A percentile compares a stretch with the other conserved stretches of the same genome.
Evolutionary conservation across 1,284 basidiomycete genomes (phyloP).

Genomic region (Cryptococcus hybrid): DNA sequence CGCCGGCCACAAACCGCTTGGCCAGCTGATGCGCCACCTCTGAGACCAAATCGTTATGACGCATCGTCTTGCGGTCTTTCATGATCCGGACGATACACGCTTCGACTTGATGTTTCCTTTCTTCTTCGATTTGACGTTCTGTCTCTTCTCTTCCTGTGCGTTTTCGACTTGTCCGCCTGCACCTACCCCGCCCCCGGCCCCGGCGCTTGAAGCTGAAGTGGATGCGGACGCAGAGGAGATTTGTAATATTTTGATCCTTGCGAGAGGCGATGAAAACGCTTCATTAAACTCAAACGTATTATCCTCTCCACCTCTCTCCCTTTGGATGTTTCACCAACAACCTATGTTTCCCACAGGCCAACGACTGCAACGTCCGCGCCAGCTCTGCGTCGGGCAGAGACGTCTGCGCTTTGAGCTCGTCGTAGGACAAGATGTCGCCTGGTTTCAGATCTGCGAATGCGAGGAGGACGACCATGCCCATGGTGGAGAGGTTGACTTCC

Average conservation of each 20-base stretch:
- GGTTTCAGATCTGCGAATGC: slow-evolving; percentile 75
- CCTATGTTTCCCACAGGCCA: slow-evolving; percentile 97
- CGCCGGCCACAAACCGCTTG: slow-evolving; percentile 80
- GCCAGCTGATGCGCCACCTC: slow-evolving; percentile 87
- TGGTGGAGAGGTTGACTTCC: slow-evolving; percentile 91
- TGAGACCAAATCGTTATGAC: slow-evolving; percentile 84
- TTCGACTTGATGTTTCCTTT: slow-evolving; percentile 85
- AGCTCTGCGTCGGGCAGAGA: slow-evolving; percentile 74
- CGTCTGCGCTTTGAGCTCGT: slow-evolving; percentile 62
- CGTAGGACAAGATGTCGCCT: slow-evolving; percentile 59
- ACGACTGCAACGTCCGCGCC: slow-evolving; percentile 86
- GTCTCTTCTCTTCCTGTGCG: slow-evolving; percentile 88
- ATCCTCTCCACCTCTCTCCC: slow-evolving; percentile 69
- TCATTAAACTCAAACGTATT: slow-evolving; percentile 91
- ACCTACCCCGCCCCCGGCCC: too few relatives aligned
- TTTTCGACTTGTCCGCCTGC: slow-evolving; percentile 74
- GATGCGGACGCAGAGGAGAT: slow-evolving; percentile 45
- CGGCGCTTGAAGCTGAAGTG: too few relatives aligned
- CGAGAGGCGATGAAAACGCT: slow-evolving; percentile 74
- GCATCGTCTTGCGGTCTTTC: slow-evolving; percentile 91
- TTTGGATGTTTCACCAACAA: slow-evolving; percentile 88
- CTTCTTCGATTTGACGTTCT: slow-evolving; percentile 85
- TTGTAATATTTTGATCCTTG: slow-evolving; percentile 92
- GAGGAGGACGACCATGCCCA: slow-evolving; percentile 82
- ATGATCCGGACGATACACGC: slow-evolving; percentile 97